A percentile compares a stretch with the other conserved stretches of the same genome.
Conservation (phyloP, 768 basidiomycete genomes). For the Royoungia palumana region DNA sequence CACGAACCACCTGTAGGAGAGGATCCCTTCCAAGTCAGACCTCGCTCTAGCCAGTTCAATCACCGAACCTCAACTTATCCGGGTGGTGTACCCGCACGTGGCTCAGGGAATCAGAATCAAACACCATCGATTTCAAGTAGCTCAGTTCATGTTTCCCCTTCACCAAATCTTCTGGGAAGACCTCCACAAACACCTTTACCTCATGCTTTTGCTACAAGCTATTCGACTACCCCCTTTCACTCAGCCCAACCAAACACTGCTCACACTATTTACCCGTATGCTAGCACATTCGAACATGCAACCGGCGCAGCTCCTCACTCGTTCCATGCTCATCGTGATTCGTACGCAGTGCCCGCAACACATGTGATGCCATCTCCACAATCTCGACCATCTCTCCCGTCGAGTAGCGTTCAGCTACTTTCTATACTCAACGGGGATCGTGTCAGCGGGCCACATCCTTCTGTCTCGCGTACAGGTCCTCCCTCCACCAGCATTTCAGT, state of each 20-base stretch:
- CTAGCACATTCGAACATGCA: constrained; percentile 7
- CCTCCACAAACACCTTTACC: constrained; percentile 9
- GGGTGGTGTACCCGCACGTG: constrained; percentile 8
- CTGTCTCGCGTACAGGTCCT: constrained; percentile 7
- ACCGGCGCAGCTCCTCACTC: constrained; percentile 6
- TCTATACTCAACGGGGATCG: constrained; percentile 35
- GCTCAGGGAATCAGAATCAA: constrained; percentile 16
- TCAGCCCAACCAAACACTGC: constrained; percentile 6
- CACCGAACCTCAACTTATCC: constrained; percentile 27
- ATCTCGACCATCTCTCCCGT: constrained; percentile 16
- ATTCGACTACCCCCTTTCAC: constrained; percentile 17
- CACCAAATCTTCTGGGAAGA: constrained; percentile 6
- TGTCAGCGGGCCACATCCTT: constrained; percentile 6
- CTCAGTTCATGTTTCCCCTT: constrained; percentile 1
- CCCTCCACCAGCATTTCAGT: constrained; percentile 13
- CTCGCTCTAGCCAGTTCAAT: constrained; percentile 46
- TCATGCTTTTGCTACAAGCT: constrained; percentile 17
- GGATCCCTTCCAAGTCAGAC: constrained; percentile 44
- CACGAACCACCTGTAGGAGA: constrained; percentile 5
- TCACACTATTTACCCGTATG: constrained; percentile 15
- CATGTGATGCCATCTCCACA: constrained; percentile 11
- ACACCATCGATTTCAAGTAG: constrained; percentile 9
- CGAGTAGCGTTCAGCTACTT: constrained; percentile 31
- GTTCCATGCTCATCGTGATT: constrained; percentile 11
- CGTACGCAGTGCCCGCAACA: constrained; percentile 10